These are phyloP conservation scores for Sporobolus alterniflorus DNA, from an alignment of 202 grass and related monocot species.

Conservation along the genomic window DNA sequence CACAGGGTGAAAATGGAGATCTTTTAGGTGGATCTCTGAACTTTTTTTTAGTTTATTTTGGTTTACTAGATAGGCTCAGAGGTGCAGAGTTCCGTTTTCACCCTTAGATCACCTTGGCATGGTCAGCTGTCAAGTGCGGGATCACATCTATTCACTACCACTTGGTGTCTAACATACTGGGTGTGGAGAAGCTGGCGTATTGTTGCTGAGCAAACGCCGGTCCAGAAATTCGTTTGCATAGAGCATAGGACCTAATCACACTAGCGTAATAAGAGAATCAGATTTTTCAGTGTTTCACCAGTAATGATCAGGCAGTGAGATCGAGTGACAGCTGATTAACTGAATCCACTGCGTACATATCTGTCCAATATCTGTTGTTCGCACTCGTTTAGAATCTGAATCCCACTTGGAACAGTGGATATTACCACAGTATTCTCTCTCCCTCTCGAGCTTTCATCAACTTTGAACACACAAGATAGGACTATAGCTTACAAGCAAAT, in stretches of 20 bases:
- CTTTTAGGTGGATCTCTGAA: no score
- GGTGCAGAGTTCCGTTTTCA: no score
- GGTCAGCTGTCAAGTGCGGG: neutral
- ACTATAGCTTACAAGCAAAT: neutral
- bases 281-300: neutral
- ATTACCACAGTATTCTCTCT: neutral
- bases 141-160: constrained; percentile 16
- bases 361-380: neutral
- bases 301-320: neutral
- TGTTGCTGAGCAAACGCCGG: neutral
- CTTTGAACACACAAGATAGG: neutral
- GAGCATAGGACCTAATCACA: neutral
- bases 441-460: neutral
- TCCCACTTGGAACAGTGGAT: neutral
- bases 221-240: neutral
- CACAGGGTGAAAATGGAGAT: no score
- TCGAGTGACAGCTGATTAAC: no score
- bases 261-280: neutral
- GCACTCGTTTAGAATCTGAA: constrained; percentile 9
- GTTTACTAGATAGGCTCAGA: no score
- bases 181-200: neutral
- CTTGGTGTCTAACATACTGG: neutral
- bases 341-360: neutral
- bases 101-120: no score
- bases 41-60: no score